Base-by-base conservation (phyloP, 441 rosid genomes). In the Jatropha multifida region DNA sequence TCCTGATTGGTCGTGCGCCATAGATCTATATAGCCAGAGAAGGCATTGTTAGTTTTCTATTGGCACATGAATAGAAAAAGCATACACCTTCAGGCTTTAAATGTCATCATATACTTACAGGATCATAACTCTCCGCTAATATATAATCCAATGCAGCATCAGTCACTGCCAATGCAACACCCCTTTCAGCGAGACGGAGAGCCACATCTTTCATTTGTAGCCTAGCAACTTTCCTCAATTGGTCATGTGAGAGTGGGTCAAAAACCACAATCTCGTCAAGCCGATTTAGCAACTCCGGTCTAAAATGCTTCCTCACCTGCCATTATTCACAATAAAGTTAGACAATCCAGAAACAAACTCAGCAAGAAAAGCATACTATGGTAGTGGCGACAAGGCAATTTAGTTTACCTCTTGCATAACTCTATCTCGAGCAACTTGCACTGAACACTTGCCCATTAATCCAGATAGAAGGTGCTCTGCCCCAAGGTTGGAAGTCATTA, bases 121-220 rank as follows among this genome's bases (percentile, higher is more conserved):
- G 98, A 72, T 95, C 90, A 62, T 86, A 85, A 52, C 99, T 93
- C 83, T 90, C 88, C 0, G 94, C 84, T 60, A 93, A 61, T 10
- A 93, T 83, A 15, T 77, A 82, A 82, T 90, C 99, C 74, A 95
- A n/a, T 2, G 98, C 99, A 32, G 95, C 82, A 63, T 95, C 95
- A 0, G 96, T 90, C 26, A 93, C 97, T 0, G 88, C 96, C 79
- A 92, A 54, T 1, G 98, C 98, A 20, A 90, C 66, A 4, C 95
- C 97, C 81, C 90, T 87, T 78, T 90, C 97, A 0, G 99, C 96
- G 48, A 95, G 94, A 0, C 97, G 86, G 32, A 78, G 69, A 0
- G 98, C 95, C 3, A 93, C 95, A 0, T 95, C 97, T 76, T 90
- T 95, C 98, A 95, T 89, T 52, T 93, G 99, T 20, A 93, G 68